Evolutionary conservation across 306 rosid species (phyloP), one percentile per base, ranked within the genome.

Genomic region (Quercus mongolica): DNA sequence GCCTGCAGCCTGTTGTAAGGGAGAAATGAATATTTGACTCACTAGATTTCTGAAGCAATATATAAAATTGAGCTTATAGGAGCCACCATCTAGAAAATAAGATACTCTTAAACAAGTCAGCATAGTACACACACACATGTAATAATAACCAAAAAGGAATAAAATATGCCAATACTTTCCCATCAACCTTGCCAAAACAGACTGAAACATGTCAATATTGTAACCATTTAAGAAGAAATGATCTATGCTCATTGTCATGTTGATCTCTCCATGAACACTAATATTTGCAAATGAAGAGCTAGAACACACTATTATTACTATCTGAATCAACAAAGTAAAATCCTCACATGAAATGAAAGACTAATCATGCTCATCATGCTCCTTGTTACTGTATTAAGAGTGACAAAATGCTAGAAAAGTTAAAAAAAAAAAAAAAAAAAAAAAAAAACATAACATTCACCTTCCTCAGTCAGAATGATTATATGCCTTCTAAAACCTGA

Each of bases 1-100:
- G 5, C 92, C 95, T 25, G 98, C 97, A 80, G 99, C 99, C 98
- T 95, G 82, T 81, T 75, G 21, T 19, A 77, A n/a, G 65, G 56
- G 57, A 83, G 82, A 76, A 26, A 21, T 10, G 72, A 35, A 21
- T 23, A 54, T 15, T 71, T 54, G 8, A 12, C 65, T 64, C 73
- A 21, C 49, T 71, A 67, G 57, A 55, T 46, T 20, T 31, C 59
- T 18, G 18, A 71, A 69, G 33, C 6, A 67, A 80, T 26, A 58
- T 41, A 23, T 15, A 56, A 31, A 23, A 46, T 74, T 30, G 33
- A 35, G 41, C 20, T 18, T 28, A 15, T 14, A 61, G 26, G 68
- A 61, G 35, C 35, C 18, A 14, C 11, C 64, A 74, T 41, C 41
- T 3, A 57, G 64, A 25, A 6, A 79, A 74, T 64, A 18, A 77